phyloP scores from a whole-genome alignment of 2,329 filamentous ascomycete genomes.

The Leptographium radiaticola region DNA sequence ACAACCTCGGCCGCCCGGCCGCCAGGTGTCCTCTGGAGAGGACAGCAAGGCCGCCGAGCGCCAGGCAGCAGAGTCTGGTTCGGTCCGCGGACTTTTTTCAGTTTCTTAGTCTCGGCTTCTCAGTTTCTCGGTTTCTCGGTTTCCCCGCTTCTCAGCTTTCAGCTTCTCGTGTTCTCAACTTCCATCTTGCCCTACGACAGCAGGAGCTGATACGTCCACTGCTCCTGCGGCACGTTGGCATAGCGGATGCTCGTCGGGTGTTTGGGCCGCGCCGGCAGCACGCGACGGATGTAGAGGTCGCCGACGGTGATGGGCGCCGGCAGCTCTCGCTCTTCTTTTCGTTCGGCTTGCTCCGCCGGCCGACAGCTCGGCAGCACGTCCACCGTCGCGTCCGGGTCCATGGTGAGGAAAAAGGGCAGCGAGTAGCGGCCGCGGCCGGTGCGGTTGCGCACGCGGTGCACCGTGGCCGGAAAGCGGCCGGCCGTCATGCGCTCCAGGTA shows the following conservation, averaged over 20 bases:
- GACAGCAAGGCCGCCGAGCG: no score
- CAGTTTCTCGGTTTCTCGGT: no score
- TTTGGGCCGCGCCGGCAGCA: not conserved
- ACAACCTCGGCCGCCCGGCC: no score
- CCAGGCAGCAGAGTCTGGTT: no score
- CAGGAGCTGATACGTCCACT: slow-evolving; percentile 1
- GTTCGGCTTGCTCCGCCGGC: no score
- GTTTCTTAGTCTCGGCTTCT: no score
- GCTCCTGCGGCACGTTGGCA: not conserved
- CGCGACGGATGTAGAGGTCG: not conserved
- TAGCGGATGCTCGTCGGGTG: slow-evolving; percentile 3
- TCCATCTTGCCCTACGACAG: not conserved
- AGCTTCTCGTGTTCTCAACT: no score
- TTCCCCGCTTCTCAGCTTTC: no score
- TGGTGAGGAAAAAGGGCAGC: slow-evolving; percentile 43
- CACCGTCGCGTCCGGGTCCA: slow-evolving; percentile 25
- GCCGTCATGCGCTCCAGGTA: slow-evolving; percentile 37
- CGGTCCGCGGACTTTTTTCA: no score
- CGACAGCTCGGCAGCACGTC: not conserved
- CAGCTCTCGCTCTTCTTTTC: no score
- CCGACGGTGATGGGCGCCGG: not conserved
- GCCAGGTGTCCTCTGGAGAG: no score
- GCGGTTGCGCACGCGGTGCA: slow-evolving; percentile 36
- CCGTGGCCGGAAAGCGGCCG: slow-evolving; percentile 31
- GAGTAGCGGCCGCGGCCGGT: slow-evolving; percentile 29